phyloP scores from a whole-genome alignment of 495 filamentous ascomycete species.

The Aspergillus sclerotioniger region DNA sequence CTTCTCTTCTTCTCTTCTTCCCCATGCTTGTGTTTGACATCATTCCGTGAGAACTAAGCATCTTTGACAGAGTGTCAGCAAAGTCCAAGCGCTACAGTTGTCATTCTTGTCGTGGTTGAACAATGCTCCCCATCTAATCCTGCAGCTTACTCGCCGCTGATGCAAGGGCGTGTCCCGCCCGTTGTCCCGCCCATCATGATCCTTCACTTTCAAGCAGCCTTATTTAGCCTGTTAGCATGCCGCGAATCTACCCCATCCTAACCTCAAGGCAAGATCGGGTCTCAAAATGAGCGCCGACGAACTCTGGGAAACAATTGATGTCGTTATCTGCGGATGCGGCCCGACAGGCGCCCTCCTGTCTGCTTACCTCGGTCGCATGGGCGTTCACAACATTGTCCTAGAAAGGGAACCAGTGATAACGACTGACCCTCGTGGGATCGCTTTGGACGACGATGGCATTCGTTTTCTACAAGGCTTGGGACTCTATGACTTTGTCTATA shows the following conservation, averaged over 20 bases:
- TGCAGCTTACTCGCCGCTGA: no score
- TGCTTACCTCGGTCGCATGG: constrained; percentile 29
- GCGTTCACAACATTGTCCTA: constrained; percentile 33
- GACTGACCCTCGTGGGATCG: constrained; percentile 51
- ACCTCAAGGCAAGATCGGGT: no score
- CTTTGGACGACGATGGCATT: constrained; percentile 50
- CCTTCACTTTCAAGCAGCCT: no score
- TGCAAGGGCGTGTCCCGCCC: no score
- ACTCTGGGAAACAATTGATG: constrained; percentile 29
- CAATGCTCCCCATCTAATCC: no score
- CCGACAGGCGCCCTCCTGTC: constrained; percentile 40
- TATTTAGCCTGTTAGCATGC: no score
- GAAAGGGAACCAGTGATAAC: constrained; percentile 46
- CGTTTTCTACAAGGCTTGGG: constrained; percentile 46
- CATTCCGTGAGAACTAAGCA: neutral
- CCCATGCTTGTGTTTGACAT: neutral
- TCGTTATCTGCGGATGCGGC: constrained; percentile 41
- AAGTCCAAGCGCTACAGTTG: no score
- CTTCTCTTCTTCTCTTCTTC: neutral
- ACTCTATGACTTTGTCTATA: constrained; percentile 38
- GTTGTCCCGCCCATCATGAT: no score
- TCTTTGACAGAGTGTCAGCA: no score
- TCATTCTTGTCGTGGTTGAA: no score
- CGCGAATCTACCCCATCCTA: neutral
- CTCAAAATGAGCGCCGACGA: neutral